phyloP scores from a whole-genome alignment of 805 yeast species.

The Dipodascopsis tothii region DNA sequence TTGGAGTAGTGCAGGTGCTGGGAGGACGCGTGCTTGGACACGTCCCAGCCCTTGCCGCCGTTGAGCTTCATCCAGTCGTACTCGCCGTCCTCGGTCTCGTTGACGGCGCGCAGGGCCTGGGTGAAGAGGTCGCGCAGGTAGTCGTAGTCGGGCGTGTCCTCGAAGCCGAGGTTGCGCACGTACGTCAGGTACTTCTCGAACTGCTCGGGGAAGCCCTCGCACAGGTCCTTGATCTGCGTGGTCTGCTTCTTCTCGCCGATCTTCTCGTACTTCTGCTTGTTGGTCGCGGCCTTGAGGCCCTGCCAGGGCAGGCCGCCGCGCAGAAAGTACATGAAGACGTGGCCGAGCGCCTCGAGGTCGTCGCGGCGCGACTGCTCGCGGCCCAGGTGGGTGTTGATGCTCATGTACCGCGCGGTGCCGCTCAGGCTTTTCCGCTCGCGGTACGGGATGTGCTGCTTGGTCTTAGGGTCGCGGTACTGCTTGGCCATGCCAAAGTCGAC shows the following conservation, averaged over 20 bases:
- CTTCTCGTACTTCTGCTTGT: conserved; percentile 94
- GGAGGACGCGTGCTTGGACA: conserved; percentile 29
- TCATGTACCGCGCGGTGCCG: conserved; percentile 98
- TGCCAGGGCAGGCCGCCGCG: conserved; percentile 98
- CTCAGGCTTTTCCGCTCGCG: conserved; percentile 91
- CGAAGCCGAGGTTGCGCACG: conserved; percentile 84
- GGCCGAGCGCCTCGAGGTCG: conserved; percentile 93
- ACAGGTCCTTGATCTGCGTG: conserved; percentile 76
- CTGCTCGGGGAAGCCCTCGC: conserved; percentile 84
- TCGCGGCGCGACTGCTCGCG: conserved; percentile 95
- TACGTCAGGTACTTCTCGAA: conserved; percentile 85
- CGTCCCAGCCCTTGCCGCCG: conserved; percentile 94
- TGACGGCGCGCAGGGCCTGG: conserved; percentile 65
- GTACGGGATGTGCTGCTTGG: conserved; percentile 92
- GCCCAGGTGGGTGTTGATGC: conserved; percentile 93
- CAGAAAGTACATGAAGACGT: conserved; percentile 89
- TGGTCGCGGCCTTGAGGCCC: conserved; percentile 95
- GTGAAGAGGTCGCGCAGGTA: conserved; percentile 71
- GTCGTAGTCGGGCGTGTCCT: conserved; percentile 90
- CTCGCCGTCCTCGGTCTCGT: conserved; percentile 71
- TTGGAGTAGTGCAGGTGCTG: conserved; percentile 21
- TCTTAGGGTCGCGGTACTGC: conserved; percentile 92
- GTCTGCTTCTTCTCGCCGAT: conserved; percentile 94
- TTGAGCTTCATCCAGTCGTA: conserved; percentile 98
- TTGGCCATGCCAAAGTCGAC: conserved; percentile 99